Conservation (phyloP, 139 green algal species). For the Tetraselmis striata region DNA sequence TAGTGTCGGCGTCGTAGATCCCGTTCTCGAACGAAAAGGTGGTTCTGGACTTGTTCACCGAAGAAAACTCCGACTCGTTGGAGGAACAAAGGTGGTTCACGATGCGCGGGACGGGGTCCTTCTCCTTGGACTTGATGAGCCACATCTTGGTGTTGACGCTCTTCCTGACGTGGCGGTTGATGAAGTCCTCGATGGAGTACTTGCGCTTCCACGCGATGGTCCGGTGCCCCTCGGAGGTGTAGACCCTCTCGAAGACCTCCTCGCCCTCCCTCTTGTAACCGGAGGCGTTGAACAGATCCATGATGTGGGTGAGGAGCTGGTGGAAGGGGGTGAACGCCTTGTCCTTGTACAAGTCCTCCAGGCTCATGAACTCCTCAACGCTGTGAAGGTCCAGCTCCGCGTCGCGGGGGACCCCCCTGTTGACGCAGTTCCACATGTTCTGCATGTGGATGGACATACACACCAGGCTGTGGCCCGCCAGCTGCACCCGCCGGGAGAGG, state of each 20-base stretch:
- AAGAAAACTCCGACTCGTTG: not conserved
- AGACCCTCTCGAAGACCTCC: not conserved
- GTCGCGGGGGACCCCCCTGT: not conserved
- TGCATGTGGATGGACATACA: not conserved
- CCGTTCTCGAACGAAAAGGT: slow-evolving; percentile 20
- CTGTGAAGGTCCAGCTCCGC: not conserved
- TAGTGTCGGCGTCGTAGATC: slow-evolving; percentile 12
- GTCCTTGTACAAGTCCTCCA: not conserved
- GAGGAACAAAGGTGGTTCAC: not conserved
- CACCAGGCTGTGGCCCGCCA: not conserved
- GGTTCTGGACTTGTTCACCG: slow-evolving; percentile 3
- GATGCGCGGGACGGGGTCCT: not conserved
- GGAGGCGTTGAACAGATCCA: not conserved
- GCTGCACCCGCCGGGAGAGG: not conserved
- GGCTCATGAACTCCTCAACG: not conserved
- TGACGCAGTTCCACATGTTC: not conserved
- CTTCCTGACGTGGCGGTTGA: not conserved
- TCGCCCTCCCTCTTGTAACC: not conserved
- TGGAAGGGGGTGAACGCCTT: not conserved
- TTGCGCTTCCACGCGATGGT: not conserved
- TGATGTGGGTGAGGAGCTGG: not conserved
- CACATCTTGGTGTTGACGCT: not conserved
- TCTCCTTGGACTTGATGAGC: not conserved
- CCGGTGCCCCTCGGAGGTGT: not conserved
- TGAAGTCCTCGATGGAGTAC: not conserved